A percentile compares a stretch with the other conserved stretches of the same genome.
Evolutionary conservation across 495 filamentous ascomycete genomes (phyloP).

Genomic region (Xylaria intraflava): DNA sequence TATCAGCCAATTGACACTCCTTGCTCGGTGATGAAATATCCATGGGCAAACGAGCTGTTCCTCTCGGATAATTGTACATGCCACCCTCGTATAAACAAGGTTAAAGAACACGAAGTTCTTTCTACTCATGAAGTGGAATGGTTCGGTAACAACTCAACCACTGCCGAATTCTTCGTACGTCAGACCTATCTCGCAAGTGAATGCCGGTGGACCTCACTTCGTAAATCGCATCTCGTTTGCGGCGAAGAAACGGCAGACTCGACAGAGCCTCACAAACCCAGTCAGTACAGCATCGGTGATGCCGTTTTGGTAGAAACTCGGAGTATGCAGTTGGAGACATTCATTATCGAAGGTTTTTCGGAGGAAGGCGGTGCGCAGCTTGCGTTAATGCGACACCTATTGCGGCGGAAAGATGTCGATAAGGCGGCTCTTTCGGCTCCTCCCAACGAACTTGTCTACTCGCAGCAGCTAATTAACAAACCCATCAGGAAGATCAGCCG

Average conservation of each 20-base stretch:
- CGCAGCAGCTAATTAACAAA: slow-evolving; percentile 38
- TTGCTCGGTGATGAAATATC: slow-evolving; percentile 57
- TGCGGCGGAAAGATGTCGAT: slow-evolving; percentile 38
- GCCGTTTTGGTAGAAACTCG: slow-evolving; percentile 43
- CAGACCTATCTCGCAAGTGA: slow-evolving; percentile 54
- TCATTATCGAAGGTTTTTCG: slow-evolving; percentile 43
- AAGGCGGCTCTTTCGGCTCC: slow-evolving; percentile 24
- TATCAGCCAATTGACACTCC: slow-evolving; percentile 63
- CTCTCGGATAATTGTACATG: slow-evolving; percentile 73
- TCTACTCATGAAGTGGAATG: slow-evolving; percentile 50
- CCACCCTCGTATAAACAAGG: slow-evolving; percentile 28
- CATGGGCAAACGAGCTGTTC: slow-evolving; percentile 64
- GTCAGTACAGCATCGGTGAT: slow-evolving; percentile 42
- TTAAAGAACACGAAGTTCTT: slow-evolving; percentile 47
- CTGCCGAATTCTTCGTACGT: slow-evolving; percentile 54
- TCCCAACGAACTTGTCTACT: slow-evolving; percentile 64
- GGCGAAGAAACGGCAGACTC: slow-evolving; percentile 15
- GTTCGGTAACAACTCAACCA: slow-evolving; percentile 38
- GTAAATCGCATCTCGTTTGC: slow-evolving; percentile 39
- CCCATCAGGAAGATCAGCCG: slow-evolving; percentile 37
- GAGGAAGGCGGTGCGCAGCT: slow-evolving; percentile 22
- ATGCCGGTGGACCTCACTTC: slow-evolving; percentile 46
- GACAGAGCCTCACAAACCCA: background rate
- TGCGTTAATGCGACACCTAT: slow-evolving; percentile 41
- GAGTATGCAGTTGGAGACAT: slow-evolving; percentile 42